Evolutionary conservation across 768 basidiomycete species (phyloP).

Genomic region (Tylopilus balloui): DNA sequence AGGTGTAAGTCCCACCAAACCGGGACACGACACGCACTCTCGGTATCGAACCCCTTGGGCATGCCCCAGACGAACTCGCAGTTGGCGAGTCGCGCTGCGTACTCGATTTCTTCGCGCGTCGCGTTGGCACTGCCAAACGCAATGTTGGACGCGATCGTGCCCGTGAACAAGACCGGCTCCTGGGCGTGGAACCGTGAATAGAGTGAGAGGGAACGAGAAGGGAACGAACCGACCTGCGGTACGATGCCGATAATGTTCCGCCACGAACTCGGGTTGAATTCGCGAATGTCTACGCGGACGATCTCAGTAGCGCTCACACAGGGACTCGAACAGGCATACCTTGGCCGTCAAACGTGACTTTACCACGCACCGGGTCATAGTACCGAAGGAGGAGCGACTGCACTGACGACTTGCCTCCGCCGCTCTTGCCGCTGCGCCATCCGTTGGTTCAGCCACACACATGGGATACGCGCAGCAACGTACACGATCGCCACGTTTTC

Average conservation of each 20-base stretch:
- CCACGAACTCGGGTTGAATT: constrained; percentile 85
- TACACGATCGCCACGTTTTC: constrained; percentile 91
- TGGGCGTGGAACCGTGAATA: not conserved
- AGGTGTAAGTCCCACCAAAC: not conserved
- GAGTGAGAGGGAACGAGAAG: fast-evolving
- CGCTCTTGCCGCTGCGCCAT: constrained; percentile 72
- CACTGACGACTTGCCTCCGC: constrained; percentile 90
- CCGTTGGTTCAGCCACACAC: not conserved
- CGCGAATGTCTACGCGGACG: constrained; percentile 62
- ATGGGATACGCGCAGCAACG: constrained; percentile 29
- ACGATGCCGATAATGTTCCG: constrained; percentile 87
- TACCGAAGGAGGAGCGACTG: constrained; percentile 84
- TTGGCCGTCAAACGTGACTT: constrained; percentile 80
- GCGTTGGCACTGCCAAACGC: constrained; percentile 77
- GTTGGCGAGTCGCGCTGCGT: constrained; percentile 86
- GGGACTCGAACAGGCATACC: constrained; percentile 40
- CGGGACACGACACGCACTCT: constrained; percentile 38
- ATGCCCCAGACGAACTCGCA: constrained; percentile 96
- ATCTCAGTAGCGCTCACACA: not conserved
- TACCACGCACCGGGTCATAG: constrained; percentile 84
- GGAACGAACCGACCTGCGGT: constrained; percentile 52
- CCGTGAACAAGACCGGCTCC: constrained; percentile 87
- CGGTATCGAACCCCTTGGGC: constrained; percentile 91
- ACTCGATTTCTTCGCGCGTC: constrained; percentile 79
- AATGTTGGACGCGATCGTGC: constrained; percentile 93